These are phyloP conservation scores for Arctium minus DNA, from an alignment of 129 eudicot species.

Conservation along the genomic window DNA sequence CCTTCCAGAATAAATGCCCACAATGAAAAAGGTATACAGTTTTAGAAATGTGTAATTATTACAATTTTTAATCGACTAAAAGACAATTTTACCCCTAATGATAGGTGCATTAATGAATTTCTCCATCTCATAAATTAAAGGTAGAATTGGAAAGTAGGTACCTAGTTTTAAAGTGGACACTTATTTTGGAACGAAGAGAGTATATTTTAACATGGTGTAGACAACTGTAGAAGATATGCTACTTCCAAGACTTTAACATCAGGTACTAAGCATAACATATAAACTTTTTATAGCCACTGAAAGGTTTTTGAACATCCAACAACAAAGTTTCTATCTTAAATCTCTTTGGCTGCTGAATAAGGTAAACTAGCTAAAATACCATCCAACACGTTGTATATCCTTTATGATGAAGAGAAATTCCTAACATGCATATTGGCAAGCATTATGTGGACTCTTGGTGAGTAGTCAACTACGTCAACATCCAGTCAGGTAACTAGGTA, in stretches of 20 bases:
- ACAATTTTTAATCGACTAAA: neutral
- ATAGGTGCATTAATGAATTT: neutral
- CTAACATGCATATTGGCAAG: neutral
- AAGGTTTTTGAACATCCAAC: neutral
- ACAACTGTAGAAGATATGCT: neutral
- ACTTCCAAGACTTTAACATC: neutral
- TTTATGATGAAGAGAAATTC: neutral
- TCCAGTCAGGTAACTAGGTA: neutral
- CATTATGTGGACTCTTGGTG: neutral
- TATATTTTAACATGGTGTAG: neutral
- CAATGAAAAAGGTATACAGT: neutral
- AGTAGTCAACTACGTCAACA: neutral
- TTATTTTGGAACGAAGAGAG: neutral
- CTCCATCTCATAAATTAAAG: neutral
- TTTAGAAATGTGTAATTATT: neutral
- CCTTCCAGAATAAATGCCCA: neutral
- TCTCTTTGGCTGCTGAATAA: neutral
- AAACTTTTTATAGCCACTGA: neutral
- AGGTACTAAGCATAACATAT: neutral
- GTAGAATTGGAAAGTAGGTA: neutral
- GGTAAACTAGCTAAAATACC: neutral
- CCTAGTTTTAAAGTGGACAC: neutral
- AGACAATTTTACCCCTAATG: neutral
- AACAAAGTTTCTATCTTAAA: neutral
- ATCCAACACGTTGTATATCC: neutral